A percentile compares a stretch with the other conserved stretches of the same genome.
Evolutionary conservation across 768 basidiomycete genomes (phyloP).

Genomic region (Cyclocybe aegerita): DNA sequence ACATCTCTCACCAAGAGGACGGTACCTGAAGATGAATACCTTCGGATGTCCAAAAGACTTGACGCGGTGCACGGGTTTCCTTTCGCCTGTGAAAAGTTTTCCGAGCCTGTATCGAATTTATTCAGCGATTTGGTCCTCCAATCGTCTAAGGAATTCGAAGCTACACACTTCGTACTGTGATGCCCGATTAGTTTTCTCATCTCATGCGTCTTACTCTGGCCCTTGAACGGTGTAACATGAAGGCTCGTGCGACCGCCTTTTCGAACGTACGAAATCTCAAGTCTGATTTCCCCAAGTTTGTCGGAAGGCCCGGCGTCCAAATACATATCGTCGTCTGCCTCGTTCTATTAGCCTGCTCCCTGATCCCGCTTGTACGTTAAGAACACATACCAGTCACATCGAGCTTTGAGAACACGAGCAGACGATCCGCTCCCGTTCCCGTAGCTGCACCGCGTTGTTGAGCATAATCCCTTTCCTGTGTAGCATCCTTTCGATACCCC

Average conservation of each 20-base stretch:
- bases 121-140: too few relatives aligned
- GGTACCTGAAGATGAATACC: conserved; percentile 17
- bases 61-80: not conserved
- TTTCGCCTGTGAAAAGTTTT: not conserved
- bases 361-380: not conserved
- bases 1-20: conserved; percentile 13
- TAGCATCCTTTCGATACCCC: conserved; percentile 4
- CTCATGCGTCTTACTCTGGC: conserved; percentile 5
- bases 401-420: conserved; percentile 8
- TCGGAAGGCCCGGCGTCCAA: not conserved
- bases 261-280: conserved; percentile 5
- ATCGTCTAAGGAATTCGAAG: not conserved
- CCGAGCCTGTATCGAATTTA: conserved; percentile 10
- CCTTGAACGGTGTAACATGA: conserved; percentile 1
- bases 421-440: not conserved
- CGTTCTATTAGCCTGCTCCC: not conserved
- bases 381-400: conserved; percentile 6
- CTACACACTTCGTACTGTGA: conserved; percentile 7
- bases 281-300: conserved; percentile 4
- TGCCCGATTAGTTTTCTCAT: conserved; percentile 1
- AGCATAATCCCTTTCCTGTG: conserved; percentile 6
- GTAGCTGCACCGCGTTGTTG: conserved; percentile 4
- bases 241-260: not conserved
- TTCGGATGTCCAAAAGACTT: conserved; percentile 1
- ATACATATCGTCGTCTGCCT: conserved; percentile 1